phyloP scores from a whole-genome alignment of 495 filamentous ascomycete genomes.

The Pyronema domesticum region DNA sequence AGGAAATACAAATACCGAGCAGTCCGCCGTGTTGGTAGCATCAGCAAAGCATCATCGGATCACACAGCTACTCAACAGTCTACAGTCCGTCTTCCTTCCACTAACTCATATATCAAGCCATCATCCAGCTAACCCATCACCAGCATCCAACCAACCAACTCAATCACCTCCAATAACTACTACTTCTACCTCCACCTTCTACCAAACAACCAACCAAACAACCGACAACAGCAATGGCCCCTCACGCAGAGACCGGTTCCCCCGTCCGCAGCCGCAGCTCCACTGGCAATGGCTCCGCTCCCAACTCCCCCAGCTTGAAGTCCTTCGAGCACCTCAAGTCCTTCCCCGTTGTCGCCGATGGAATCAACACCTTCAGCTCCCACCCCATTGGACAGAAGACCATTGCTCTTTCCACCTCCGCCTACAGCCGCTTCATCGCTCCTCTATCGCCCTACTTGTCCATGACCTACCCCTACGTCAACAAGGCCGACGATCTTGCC shows the following conservation, averaged over 20 bases:
- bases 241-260: slow-evolving; percentile 8
- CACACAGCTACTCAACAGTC: too few relatives aligned
- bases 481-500: slow-evolving; percentile 63
- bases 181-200: too few relatives aligned
- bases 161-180: too few relatives aligned
- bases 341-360: slow-evolving; percentile 71
- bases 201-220: too few relatives aligned
- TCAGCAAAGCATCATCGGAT: too few relatives aligned
- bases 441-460: slow-evolving; percentile 63
- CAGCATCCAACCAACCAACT: too few relatives aligned
- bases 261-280: background rate
- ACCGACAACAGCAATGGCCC: background rate
- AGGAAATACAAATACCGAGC: too few relatives aligned
- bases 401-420: slow-evolving; percentile 47
- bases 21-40: too few relatives aligned
- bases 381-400: slow-evolving; percentile 69
- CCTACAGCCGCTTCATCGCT: slow-evolving; percentile 41
- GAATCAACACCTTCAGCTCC: slow-evolving; percentile 55
- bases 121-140: too few relatives aligned
- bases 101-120: too few relatives aligned
- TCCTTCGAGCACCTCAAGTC: slow-evolving; percentile 53
- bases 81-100: too few relatives aligned
- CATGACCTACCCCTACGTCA: slow-evolving; percentile 64
- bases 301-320: slow-evolving; percentile 8
- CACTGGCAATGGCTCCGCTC: slow-evolving; percentile 4